phyloP scores from a whole-genome alignment of 495 filamentous ascomycete species.

The Cercophora newfieldiana region DNA sequence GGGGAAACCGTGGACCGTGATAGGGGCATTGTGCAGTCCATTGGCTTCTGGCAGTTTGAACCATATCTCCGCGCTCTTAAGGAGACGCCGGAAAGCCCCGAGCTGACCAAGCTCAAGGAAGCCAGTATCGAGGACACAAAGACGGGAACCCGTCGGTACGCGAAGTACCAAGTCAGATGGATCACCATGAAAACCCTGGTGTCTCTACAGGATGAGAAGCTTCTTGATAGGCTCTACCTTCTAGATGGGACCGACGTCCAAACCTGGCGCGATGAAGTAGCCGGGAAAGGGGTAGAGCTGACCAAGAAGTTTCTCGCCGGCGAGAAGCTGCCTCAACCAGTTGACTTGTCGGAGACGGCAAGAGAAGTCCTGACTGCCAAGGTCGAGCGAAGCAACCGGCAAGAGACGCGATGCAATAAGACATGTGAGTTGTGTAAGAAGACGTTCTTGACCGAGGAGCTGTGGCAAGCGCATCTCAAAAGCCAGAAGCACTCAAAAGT shows the following conservation, averaged over 20 bases:
- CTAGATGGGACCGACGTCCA: conserved; percentile 69
- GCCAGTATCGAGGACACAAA: conserved; percentile 58
- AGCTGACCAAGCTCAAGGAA: conserved; percentile 41
- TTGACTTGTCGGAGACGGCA: conserved; percentile 60
- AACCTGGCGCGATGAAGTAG: conserved; percentile 59
- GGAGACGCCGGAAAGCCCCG: conserved; percentile 32
- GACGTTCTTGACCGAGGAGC: conserved; percentile 64
- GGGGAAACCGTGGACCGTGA: conserved; percentile 64
- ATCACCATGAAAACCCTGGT: conserved; percentile 77
- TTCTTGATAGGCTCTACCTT: conserved; percentile 62
- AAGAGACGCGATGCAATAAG: conserved; percentile 51
- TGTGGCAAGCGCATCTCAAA: conserved; percentile 75
- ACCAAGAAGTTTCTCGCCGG: conserved; percentile 59
- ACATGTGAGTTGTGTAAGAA: conserved; percentile 73
- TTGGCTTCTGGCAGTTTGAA: conserved; percentile 90
- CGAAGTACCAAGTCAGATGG: conserved; percentile 79
- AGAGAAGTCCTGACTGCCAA: conserved; percentile 55
- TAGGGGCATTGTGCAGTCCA: conserved; percentile 90
- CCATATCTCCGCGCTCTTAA: conserved; percentile 61
- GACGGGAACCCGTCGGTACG: conserved; percentile 82
- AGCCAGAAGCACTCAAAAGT: conserved; percentile 58
- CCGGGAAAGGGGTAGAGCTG: conserved; percentile 61
- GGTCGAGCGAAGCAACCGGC: conserved; percentile 49
- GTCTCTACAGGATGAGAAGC: conserved; percentile 55
- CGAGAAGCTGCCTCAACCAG: conserved; percentile 58